phyloP scores from a whole-genome alignment of 805 yeast species.

The Saturnispora halmiae region DNA sequence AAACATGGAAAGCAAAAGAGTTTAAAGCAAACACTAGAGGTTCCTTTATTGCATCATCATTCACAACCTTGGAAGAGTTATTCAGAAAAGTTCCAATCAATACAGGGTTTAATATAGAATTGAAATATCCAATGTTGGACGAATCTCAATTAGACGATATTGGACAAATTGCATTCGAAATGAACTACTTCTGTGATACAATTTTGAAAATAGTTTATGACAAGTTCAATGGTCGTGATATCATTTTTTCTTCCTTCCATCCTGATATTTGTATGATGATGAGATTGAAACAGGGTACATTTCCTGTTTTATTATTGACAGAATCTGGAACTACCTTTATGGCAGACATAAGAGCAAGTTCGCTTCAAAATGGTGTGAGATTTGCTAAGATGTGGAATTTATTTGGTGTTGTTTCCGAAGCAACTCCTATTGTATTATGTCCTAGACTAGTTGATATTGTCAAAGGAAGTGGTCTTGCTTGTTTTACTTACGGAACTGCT shows the following conservation, averaged over 20 bases:
- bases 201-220: conserved; percentile 74
- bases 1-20: conserved; percentile 76
- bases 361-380: conserved; percentile 83
- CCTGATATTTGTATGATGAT: conserved; percentile 85
- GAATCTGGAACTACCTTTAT: conserved; percentile 78
- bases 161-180: conserved; percentile 74
- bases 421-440: conserved; percentile 75
- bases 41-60: conserved; percentile 78
- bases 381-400: conserved; percentile 88
- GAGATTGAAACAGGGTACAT: conserved; percentile 85
- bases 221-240: conserved; percentile 68
- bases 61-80: conserved; percentile 79
- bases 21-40: conserved; percentile 94
- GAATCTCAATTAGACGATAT: conserved; percentile 85
- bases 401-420: conserved; percentile 86
- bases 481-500: conserved; percentile 81
- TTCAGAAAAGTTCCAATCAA: conserved; percentile 70
- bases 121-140: conserved; percentile 91
- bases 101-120: conserved; percentile 91
- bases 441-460: conserved; percentile 89
- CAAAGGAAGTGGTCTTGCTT: conserved; percentile 81
- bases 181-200: conserved; percentile 84
- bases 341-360: conserved; percentile 85
- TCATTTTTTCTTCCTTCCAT: conserved; percentile 86
- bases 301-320: conserved; percentile 83